A percentile compares a stretch with the other conserved stretches of the same genome.
Conservation (phyloP, 495 filamentous ascomycete genomes). For the Daldinia decipiens region DNA sequence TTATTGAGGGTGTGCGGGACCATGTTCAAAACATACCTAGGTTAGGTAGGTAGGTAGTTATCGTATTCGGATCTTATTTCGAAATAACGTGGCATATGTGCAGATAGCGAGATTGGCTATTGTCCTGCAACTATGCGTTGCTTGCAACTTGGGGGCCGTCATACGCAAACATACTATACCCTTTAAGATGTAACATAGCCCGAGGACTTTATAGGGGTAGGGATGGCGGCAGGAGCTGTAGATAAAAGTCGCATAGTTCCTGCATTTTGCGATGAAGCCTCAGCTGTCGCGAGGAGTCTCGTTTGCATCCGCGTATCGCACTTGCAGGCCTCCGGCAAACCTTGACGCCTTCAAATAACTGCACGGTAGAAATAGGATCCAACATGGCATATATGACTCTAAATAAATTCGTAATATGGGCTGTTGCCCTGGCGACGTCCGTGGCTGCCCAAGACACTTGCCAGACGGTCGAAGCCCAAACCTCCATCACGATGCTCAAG, state of each 20-base stretch:
- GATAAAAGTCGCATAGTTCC: slow-evolving; percentile 28
- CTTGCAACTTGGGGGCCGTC: neutral
- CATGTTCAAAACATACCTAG: slow-evolving; percentile 3
- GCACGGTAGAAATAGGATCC: neutral
- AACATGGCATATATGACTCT: slow-evolving; percentile 27
- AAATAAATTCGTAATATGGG: slow-evolving; percentile 7
- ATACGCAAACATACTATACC: neutral
- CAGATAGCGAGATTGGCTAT: slow-evolving; percentile 7
- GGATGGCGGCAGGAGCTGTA: neutral
- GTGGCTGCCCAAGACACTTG: slow-evolving; percentile 36
- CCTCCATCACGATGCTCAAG: slow-evolving; percentile 33
- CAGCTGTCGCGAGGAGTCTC: slow-evolving; percentile 13
- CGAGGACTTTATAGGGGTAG: slow-evolving; percentile 3
- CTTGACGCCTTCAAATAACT: slow-evolving; percentile 11
- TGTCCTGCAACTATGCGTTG: neutral
- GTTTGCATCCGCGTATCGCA: neutral
- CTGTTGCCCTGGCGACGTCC: slow-evolving; percentile 18
- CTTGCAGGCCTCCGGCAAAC: neutral
- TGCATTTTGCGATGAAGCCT: slow-evolving; percentile 5
- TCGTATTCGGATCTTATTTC: slow-evolving; percentile 35
- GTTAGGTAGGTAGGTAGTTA: too few species aligned
- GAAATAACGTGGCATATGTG: slow-evolving; percentile 7
- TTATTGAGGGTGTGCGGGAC: slow-evolving; percentile 11
- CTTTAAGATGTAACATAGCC: neutral
- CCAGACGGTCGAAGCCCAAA: slow-evolving; percentile 32